Conservation (phyloP, 2,329 filamentous ascomycete genomes). For the Penicillium sp. region DNA sequence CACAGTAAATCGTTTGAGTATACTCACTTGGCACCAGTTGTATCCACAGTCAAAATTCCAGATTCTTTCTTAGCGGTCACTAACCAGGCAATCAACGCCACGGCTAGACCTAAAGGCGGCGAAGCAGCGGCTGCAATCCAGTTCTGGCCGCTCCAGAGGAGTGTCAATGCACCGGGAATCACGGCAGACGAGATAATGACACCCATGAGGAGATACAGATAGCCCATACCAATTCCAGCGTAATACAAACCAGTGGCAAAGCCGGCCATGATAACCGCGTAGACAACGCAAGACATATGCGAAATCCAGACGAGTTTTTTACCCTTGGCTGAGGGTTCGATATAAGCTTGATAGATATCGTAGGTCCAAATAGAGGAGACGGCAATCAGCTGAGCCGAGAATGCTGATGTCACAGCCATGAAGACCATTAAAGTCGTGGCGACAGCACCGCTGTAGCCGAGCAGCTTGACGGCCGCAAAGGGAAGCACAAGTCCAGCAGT, state of each 20-base stretch:
- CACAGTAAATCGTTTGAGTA: background rate
- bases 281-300: constrained; percentile 73
- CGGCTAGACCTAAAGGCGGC: constrained; percentile 70
- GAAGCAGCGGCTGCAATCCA: constrained; percentile 72
- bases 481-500: constrained; percentile 83
- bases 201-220: constrained; percentile 88
- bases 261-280: constrained; percentile 75
- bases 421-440: constrained; percentile 81
- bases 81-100: constrained; percentile 75
- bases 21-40: constrained; percentile 73
- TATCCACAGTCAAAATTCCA: constrained; percentile 69
- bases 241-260: constrained; percentile 78
- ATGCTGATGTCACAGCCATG: constrained; percentile 86
- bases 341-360: constrained; percentile 84
- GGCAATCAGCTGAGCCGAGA: constrained; percentile 81
- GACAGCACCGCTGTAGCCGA: constrained; percentile 79
- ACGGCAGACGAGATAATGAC: constrained; percentile 87
- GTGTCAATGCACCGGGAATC: constrained; percentile 76
- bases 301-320: constrained; percentile 79
- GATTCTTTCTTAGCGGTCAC: constrained; percentile 74
- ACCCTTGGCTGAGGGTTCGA: constrained; percentile 77
- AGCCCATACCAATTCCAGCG: constrained; percentile 82
- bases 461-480: constrained; percentile 79
- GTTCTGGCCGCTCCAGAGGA: constrained; percentile 81
- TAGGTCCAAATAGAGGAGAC: constrained; percentile 89